A percentile compares a stretch with the other conserved stretches of the same genome.
Evolutionary conservation across 2,329 filamentous ascomycete genomes (phyloP).

Genomic region (Paecilomyces sp.): DNA sequence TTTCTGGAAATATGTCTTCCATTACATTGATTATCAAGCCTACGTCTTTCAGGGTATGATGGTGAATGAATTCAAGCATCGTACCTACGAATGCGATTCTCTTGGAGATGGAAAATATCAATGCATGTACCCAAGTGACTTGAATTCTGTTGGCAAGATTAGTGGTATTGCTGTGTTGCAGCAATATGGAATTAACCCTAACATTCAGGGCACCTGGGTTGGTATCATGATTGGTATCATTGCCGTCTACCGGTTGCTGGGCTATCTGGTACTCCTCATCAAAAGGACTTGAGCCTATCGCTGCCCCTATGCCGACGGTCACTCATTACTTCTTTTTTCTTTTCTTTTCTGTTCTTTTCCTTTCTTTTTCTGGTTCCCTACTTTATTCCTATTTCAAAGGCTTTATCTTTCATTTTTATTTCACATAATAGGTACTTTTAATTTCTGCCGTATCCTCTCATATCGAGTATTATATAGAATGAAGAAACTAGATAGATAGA

Average conservation of each 20-base stretch:
- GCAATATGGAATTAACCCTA: conserved; percentile 47
- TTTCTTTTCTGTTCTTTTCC: too few species aligned
- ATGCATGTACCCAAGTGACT: conserved; percentile 63
- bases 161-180: conserved; percentile 63
- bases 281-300: background rate
- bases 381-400: too few species aligned
- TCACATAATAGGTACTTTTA: background rate
- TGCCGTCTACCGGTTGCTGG: conserved; percentile 62
- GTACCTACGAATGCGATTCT: conserved; percentile 56
- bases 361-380: too few species aligned
- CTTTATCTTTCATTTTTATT: too few species aligned
- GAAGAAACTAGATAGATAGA: background rate
- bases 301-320: too few species aligned
- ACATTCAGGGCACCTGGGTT: conserved; percentile 62
- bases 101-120: conserved; percentile 40
- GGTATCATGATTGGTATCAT: conserved; percentile 75
- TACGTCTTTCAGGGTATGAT: conserved; percentile 92
- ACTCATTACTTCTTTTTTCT: too few species aligned
- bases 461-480: background rate
- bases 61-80: conserved; percentile 71
- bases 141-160: conserved; percentile 61
- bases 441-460: background rate
- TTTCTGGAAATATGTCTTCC: conserved; percentile 82
- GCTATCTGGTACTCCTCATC: conserved; percentile 30
- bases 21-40: conserved; percentile 80